phyloP scores from a whole-genome alignment of 371 early-diverging fungal species.

The Nematocida ironsii region DNA sequence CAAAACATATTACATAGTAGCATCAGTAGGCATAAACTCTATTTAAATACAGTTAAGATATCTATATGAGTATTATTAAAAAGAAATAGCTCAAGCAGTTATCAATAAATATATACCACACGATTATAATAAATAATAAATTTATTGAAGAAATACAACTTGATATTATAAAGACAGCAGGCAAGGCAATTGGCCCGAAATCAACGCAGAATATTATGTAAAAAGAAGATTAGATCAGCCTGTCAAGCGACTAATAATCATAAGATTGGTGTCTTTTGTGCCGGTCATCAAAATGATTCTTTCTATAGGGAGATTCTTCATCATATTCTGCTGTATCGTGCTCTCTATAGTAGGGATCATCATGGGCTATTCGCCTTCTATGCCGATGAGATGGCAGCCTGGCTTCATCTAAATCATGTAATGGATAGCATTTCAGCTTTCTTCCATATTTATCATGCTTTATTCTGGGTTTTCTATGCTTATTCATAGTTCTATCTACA shows the following conservation, averaged over 20 bases:
- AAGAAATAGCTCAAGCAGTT: no score
- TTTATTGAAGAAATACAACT: slow-evolving; percentile 13
- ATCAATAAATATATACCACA: no score
- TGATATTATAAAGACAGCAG: neutral
- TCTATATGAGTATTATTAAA: no score
- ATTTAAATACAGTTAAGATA: no score
- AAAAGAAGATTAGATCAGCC: no score
- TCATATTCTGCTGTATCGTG: neutral
- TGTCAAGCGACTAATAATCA: no score
- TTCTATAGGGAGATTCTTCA: no score
- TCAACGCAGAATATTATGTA: no score
- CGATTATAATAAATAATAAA: neutral
- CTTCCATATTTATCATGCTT: slow-evolving; percentile 1
- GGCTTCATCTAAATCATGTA: neutral
- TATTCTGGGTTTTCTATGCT: neutral
- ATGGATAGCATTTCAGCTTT: slow-evolving; percentile 1
- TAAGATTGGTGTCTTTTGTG: no score
- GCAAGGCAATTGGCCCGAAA: neutral
- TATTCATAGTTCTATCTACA: neutral
- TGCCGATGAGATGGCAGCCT: neutral
- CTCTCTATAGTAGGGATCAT: neutral
- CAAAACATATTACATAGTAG: no score
- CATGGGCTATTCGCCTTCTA: neutral
- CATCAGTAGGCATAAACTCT: no score
- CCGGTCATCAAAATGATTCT: no score